Evolutionary conservation across 768 basidiomycete genomes (phyloP), one percentile per base, ranked within the genome.

Genomic region (Jaapia argillacea): DNA sequence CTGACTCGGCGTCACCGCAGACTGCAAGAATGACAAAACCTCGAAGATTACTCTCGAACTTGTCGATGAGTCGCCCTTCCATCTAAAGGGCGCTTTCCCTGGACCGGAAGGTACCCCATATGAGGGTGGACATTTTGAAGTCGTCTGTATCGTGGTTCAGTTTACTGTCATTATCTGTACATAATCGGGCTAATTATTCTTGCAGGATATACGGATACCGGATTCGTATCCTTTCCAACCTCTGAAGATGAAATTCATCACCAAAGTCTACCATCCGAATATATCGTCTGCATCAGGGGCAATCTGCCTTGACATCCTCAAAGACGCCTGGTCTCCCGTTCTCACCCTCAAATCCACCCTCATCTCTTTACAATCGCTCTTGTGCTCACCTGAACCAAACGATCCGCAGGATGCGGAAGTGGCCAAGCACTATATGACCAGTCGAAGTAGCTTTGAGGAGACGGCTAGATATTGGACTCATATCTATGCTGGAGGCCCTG

Each of bases 331-430:
- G 89, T 86, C 83, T 5, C 89, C 92, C 36, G 91, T 97, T 24
- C 75, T 96, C 45, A 96, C 93, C 2, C 81, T 98, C 58, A 97
- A 96, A 62, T 91, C 89, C 35, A 97, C 94, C 1, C 67, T 98
- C 54, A 93, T 98, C 58, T 93, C 90, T 2, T 74, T 98, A 12
- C 94, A 97, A 60, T 89, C 86, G 28, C 71, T 97, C 20, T 71
- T 98, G 14, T 94, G 91, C 62, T 85, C 83, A 6, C 94, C 94
- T 0, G 91, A 96, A 58, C 93, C 94, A 5, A 87, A 85, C 49
- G 94, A 97, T 57, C 94, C 93, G 0, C 93, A 97, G 64, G 94
- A 98, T 57, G 94, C 93, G 0, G 92, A 98, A 64, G 93, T 98
- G 7, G 93, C 93, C 10, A 97, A 96, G 60, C 94, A 96, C 57